Conservation (phyloP, 2,329 filamentous ascomycete genomes). For the Aspergillus clavatus region DNA sequence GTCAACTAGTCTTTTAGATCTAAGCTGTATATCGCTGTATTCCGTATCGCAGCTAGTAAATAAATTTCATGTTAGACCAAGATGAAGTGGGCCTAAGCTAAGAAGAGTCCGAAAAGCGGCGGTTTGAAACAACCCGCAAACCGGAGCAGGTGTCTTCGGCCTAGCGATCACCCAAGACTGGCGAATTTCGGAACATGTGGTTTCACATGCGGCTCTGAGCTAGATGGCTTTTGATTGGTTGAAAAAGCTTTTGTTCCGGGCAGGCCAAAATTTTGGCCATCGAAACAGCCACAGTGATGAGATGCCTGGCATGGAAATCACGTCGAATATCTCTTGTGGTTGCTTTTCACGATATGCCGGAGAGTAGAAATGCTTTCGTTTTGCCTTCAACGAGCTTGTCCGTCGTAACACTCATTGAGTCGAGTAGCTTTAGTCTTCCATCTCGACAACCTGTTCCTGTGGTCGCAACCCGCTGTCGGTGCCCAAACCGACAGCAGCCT, state of each 20-base stretch:
- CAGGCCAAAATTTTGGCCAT: conserved; percentile 13
- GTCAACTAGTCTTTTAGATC: conserved; percentile 4
- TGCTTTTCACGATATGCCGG: not conserved
- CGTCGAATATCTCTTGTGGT: not conserved
- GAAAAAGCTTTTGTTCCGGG: conserved; percentile 9
- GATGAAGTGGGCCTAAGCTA: conserved; percentile 15
- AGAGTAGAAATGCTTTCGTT: not conserved
- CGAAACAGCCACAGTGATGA: conserved; percentile 11
- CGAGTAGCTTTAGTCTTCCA: conserved; percentile 34
- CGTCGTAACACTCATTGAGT: not conserved
- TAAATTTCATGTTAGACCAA: conserved; percentile 25
- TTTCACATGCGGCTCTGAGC: conserved; percentile 16
- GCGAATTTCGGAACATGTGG: conserved; percentile 28
- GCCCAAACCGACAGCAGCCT: conserved; percentile 69
- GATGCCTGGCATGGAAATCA: not conserved
- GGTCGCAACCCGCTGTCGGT: conserved; percentile 60
- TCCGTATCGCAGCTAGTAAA: conserved; percentile 25
- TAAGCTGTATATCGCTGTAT: conserved; percentile 10
- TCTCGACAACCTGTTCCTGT: conserved; percentile 35
- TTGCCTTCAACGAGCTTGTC: not conserved
- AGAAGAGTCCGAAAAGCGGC: conserved; percentile 26
- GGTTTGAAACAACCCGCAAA: conserved; percentile 22
- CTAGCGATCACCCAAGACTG: conserved; percentile 8
- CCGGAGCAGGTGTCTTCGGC: conserved; percentile 22
- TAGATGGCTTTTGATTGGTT: conserved; percentile 15